Percentiles rank a stretch among this genome's conserved stretches.
Conservation (phyloP, 2,329 filamentous ascomycete species). For the Colletotrichum nymphaeae region DNA sequence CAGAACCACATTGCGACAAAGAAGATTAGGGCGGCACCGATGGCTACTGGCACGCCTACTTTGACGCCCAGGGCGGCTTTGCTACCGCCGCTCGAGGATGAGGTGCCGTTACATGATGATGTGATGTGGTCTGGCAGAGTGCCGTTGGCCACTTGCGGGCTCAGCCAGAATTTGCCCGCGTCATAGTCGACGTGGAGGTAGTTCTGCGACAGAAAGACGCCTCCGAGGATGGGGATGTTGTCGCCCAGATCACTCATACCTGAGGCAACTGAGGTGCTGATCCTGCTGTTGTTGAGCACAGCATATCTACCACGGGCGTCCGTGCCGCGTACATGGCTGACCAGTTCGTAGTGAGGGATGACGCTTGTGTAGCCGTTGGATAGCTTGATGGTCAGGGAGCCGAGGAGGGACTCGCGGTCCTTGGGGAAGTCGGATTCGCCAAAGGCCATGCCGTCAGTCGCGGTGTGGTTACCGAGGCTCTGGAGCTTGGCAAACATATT, state of each 20-base stretch:
- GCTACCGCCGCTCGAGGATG: background rate
- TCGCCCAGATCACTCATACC: conserved; percentile 33
- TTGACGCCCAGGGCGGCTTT: conserved; percentile 8
- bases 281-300: conserved; percentile 27
- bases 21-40: conserved; percentile 15
- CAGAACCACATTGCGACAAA: conserved; percentile 19
- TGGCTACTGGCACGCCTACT: conserved; percentile 20
- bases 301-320: conserved; percentile 32
- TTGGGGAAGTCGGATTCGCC: conserved; percentile 8
- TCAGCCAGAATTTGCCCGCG: conserved; percentile 35
- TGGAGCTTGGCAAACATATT: conserved; percentile 32
- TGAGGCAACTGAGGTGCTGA: conserved; percentile 26
- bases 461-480: conserved; percentile 17
- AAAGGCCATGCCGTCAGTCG: background rate
- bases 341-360: conserved; percentile 37
- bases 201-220: conserved; percentile 37
- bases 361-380: conserved; percentile 36
- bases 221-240: conserved; percentile 35
- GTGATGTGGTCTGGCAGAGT: conserved; percentile 25
- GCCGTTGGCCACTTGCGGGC: conserved; percentile 31
- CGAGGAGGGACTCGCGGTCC: conserved; percentile 26
- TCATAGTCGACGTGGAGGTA: conserved; percentile 35
- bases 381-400: conserved; percentile 34
- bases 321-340: conserved; percentile 32
- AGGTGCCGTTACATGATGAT: conserved; percentile 26